Percentiles rank a stretch among this genome's conserved stretches.
phyloP scores from a whole-genome alignment of 2,329 filamentous ascomycete species.

The Raffaelea deltoideospora region DNA sequence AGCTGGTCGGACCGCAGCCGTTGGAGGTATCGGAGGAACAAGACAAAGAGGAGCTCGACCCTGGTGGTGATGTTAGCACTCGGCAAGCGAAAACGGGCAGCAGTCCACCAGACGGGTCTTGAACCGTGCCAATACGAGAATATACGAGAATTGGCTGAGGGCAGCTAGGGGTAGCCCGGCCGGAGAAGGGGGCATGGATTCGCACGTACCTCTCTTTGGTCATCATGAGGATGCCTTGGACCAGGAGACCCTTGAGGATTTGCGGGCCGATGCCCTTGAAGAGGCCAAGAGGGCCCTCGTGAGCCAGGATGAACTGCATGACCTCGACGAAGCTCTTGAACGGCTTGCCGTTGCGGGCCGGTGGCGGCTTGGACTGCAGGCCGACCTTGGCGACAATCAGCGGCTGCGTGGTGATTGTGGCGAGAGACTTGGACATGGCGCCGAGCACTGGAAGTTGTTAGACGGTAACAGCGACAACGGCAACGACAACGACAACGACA shows the following conservation, averaged over 20 bases:
- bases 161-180: too few species aligned
- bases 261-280: slow-evolving; percentile 97
- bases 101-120: too few species aligned
- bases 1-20: slow-evolving; percentile 56
- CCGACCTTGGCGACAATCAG: slow-evolving; percentile 97
- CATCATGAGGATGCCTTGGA: slow-evolving; percentile 98
- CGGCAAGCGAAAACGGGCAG: not conserved
- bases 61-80: slow-evolving; percentile 23
- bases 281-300: slow-evolving; percentile 69
- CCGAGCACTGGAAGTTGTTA: slow-evolving; percentile 55
- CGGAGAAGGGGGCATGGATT: too few species aligned
- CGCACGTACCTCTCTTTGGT: slow-evolving; percentile 80
- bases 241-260: slow-evolving; percentile 79
- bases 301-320: slow-evolving; percentile 81
- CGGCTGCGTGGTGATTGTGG: slow-evolving; percentile 84
- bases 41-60: slow-evolving; percentile 75
- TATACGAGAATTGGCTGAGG: too few species aligned
- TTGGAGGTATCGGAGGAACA: slow-evolving; percentile 70
- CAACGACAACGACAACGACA: too few species aligned
- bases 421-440: slow-evolving; percentile 80
- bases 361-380: slow-evolving; percentile 81
- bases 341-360: slow-evolving; percentile 69
- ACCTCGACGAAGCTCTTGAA: slow-evolving; percentile 92
- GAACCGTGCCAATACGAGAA: too few species aligned
- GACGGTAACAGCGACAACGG: not conserved